phyloP scores from a whole-genome alignment of 495 filamentous ascomycete species.

The Copromyces sp. region DNA sequence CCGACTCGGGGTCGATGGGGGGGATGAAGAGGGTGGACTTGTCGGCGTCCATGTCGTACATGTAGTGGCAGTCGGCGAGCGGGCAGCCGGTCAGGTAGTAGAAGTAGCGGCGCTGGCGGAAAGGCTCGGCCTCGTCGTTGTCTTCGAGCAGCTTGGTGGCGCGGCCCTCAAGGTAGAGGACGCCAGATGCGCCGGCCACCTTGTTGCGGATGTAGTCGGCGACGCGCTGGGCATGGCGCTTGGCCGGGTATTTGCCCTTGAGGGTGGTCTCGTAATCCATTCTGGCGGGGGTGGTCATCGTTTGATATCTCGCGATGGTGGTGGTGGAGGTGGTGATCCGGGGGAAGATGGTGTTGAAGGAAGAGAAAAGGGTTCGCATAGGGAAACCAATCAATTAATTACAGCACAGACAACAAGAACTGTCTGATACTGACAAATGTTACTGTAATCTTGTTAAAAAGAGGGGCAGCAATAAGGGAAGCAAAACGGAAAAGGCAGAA shows the following conservation, averaged over 20 bases:
- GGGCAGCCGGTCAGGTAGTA: slow-evolving; percentile 89
- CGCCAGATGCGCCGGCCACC: slow-evolving; percentile 47
- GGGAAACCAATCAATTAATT: neutral
- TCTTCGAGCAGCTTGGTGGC: slow-evolving; percentile 70
- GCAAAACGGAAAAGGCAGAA: neutral
- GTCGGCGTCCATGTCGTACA: slow-evolving; percentile 63
- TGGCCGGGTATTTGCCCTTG: slow-evolving; percentile 86
- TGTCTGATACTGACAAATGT: neutral
- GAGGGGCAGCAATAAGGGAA: neutral
- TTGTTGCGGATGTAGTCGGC: slow-evolving; percentile 58
- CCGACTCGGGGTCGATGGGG: slow-evolving; percentile 72
- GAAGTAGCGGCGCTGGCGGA: slow-evolving; percentile 84
- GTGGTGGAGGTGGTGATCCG: neutral
- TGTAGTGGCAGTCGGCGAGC: slow-evolving; percentile 69
- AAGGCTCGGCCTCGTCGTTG: slow-evolving; percentile 66
- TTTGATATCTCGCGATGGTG: neutral
- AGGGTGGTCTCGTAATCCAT: slow-evolving; percentile 32
- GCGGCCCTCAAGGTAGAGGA: slow-evolving; percentile 82
- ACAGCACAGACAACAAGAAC: neutral
- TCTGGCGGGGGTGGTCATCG: neutral
- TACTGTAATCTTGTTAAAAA: neutral
- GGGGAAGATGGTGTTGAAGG: neutral
- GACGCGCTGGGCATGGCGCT: slow-evolving; percentile 76
- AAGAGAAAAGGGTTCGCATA: neutral
- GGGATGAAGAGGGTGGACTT: slow-evolving; percentile 88